A percentile compares a stretch with the other conserved stretches of the same genome.
These are phyloP conservation scores for Paracoccidioides lutzii DNA, from an alignment of 2,329 filamentous ascomycete genomes.

Conservation along the genomic window DNA sequence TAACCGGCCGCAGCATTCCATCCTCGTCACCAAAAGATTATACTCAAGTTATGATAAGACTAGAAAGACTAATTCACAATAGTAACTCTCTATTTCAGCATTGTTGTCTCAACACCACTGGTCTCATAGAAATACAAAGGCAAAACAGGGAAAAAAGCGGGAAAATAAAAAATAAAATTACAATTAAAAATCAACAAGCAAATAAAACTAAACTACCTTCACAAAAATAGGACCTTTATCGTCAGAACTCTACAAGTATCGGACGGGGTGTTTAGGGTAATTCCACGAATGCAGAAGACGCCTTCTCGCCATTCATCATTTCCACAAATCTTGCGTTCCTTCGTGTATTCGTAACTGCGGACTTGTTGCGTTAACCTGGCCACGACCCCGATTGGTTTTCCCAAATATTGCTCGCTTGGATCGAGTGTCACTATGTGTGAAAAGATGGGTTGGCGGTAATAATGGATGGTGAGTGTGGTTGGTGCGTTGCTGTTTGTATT, in stretches of 20 bases:
- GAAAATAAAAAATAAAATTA: not conserved
- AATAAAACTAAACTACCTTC: not conserved
- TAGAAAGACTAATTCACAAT: too few relatives aligned
- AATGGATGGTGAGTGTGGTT: not conserved
- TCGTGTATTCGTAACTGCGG: not conserved
- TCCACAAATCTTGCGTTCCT: not conserved
- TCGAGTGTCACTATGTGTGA: not conserved
- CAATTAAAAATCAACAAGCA: not conserved
- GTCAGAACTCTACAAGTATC: not conserved
- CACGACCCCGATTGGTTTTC: too few relatives aligned
- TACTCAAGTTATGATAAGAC: too few relatives aligned
- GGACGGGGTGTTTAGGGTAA: not conserved
- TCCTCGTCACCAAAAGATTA: too few relatives aligned
- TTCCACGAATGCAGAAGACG: not conserved
- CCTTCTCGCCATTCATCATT: not conserved
- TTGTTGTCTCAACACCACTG: too few relatives aligned
- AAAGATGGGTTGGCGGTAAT: not conserved
- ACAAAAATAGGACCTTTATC: not conserved
- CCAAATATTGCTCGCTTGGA: not conserved
- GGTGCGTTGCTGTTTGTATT: not conserved
- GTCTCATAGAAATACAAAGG: too few relatives aligned
- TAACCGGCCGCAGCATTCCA: not conserved
- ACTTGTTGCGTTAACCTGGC: not conserved
- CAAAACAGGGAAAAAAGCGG: too few relatives aligned
- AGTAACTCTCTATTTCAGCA: too few relatives aligned